Percentiles rank a stretch among this genome's conserved stretches.
Conservation (phyloP, 2,329 filamentous ascomycete species). For the Paraconiothyrium brasiliense region DNA sequence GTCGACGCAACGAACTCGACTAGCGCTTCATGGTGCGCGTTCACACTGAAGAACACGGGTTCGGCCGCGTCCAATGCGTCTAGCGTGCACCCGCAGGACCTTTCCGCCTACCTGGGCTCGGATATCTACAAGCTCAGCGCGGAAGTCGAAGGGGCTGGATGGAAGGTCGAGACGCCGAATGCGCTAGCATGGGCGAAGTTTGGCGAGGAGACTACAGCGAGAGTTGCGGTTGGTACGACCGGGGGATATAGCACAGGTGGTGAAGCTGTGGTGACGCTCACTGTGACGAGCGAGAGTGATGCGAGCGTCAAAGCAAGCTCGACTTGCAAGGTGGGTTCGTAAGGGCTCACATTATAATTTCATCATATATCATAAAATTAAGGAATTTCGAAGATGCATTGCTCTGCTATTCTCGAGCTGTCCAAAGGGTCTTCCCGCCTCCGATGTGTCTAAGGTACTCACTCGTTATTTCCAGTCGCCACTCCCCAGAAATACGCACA, state of each 20-base stretch:
- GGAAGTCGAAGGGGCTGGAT: constrained; percentile 56
- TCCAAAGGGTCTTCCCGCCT: no score
- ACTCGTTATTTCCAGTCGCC: constrained; percentile 58
- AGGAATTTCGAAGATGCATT: not conserved
- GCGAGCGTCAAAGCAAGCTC: constrained; percentile 15
- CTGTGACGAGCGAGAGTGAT: constrained; percentile 23
- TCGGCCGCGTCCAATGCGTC: constrained; percentile 27
- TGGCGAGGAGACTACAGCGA: constrained; percentile 51
- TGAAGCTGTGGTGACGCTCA: constrained; percentile 24
- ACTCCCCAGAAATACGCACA: constrained; percentile 69
- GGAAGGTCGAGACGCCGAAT: constrained; percentile 56
- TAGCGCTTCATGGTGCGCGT: constrained; percentile 54
- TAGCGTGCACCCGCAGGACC: constrained; percentile 44
- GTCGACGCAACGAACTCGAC: constrained; percentile 30
- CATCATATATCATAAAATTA: not conserved
- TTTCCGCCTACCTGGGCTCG: constrained; percentile 52
- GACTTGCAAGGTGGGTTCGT: constrained; percentile 18
- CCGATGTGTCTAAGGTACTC: no score
- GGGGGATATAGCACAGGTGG: constrained; percentile 38
- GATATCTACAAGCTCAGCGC: constrained; percentile 62
- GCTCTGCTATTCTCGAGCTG: no score
- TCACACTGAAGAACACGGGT: constrained; percentile 60
- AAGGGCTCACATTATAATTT: not conserved
- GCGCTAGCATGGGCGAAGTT: constrained; percentile 54
- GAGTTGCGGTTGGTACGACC: constrained; percentile 53